Base-by-base conservation (phyloP, 129 eudicot species). In the Dittrichia graveolens region DNA sequence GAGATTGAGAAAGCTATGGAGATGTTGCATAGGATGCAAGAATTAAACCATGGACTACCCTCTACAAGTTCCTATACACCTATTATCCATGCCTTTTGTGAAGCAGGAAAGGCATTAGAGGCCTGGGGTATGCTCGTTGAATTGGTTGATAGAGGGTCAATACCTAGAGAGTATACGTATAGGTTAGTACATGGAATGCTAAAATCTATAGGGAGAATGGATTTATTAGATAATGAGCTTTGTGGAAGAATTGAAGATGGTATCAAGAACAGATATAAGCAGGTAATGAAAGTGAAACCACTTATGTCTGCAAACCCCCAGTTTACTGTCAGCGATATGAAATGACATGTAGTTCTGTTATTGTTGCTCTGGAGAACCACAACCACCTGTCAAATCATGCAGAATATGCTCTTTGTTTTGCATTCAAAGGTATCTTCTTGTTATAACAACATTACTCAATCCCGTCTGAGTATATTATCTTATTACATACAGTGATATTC, bases 11-110 rank as follows among this genome's bases (percentile, higher is more conserved):
- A 85, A 79, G 96, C 88, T 56, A 31, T 90, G 34, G 86, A 86
- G 66, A 88, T 94, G 93, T 57, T 90, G 93, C 70, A 77, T 55
- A 86, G 47, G 79, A 90, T 94, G 98, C 76, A 78, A 77, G 85
- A 68, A 0, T 71, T 69, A 69, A 50, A 63, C 9, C 98, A 94
- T 78, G 96, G 96, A 0, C 49, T 65, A 6, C 88, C 93, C 1
- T 74, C 83, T 64, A 79, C 95, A 7, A 94, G 98, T 69, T 85
- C 98, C 4, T 94, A 90, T 79, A 94, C 98, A 1, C 98, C 97
- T 2, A 84, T 94, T 16, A 84, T 90, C 47, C 98, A 94, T 74
- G 81, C 87, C 6, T 69, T 94, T 37, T 90, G 97, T 86, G 98
- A 90, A 76, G 85, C 71, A 0, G 97, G 98, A 39, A 94, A 86